Percentiles rank a stretch among this genome's conserved stretches.
phyloP scores from a whole-genome alignment of 768 basidiomycete genomes.

The Gloeophyllum trabeum region DNA sequence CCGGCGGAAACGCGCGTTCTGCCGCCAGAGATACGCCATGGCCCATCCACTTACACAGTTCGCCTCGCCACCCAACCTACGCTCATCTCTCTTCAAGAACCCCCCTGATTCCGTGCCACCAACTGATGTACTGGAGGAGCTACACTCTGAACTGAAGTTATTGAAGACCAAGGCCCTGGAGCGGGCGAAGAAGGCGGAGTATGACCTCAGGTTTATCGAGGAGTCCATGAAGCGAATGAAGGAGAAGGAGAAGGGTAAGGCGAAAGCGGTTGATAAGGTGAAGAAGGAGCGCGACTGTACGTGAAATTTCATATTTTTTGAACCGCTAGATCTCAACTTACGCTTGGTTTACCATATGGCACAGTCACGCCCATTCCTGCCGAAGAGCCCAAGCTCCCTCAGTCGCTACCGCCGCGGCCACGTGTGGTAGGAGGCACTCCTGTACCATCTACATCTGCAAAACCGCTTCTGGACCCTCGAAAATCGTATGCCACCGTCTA shows the following conservation, averaged over 20 bases:
- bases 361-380: constrained; percentile 34
- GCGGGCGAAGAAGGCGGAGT: constrained; percentile 62
- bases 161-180: constrained; percentile 45
- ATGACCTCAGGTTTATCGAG: constrained; percentile 64
- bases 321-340: background rate
- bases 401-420: too few species aligned
- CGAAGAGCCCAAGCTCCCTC: too few species aligned
- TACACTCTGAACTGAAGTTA: constrained; percentile 49
- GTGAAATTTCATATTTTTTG: constrained; percentile 22
- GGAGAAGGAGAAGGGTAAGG: constrained; percentile 68
- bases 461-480: constrained; percentile 53
- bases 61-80: constrained; percentile 33
- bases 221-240: constrained; percentile 69
- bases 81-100: constrained; percentile 51
- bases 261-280: constrained; percentile 55
- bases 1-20: too few species aligned
- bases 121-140: constrained; percentile 57
- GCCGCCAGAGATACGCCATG: background rate
- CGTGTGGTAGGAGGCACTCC: too few species aligned
- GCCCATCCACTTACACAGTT: background rate
- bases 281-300: constrained; percentile 70
- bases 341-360: background rate
- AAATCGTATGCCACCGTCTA: constrained; percentile 33
- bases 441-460: constrained; percentile 26
- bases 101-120: constrained; percentile 57